Base-by-base conservation (phyloP, 1,139 yeast species). In the Yamadazyma sp. region DNA sequence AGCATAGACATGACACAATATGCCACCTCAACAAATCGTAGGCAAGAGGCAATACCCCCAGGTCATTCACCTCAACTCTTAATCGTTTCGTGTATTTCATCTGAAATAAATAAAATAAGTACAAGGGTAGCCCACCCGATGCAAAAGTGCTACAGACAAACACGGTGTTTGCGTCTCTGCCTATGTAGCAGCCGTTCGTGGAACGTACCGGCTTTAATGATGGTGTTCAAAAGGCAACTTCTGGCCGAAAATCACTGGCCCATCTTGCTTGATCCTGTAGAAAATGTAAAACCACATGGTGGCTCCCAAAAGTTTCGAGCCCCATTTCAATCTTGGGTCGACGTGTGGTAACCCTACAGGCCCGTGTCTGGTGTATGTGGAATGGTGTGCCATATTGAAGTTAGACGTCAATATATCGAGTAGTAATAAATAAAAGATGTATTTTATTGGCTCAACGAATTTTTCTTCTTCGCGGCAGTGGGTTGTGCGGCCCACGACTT, bases 271-370 rank as follows among this genome's bases (percentile, higher is more conserved):
- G 36, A 85, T 69, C 61, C 95, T 72, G 74, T 84, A 85, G 60
- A 86, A 75, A 48, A 86, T 77, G 83, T 87, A 86, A 62, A 85
- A 86, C 89, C 92, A 85, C 91, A 85, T 83, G 46, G 88, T 76
- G 34, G 91, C 94, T 7, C 95, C 94, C 39, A 86, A 72, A 29
- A 74, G 59, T 56, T 82, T 81, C 37, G 87, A 75, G 20, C 81
- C 72, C 69, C 80, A 75, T 47, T 75, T 71, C 55, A 82, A 74
- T 41, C 71, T 61, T 15, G 74, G 69, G 41, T 77, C 77, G 27
- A 75, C 79, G 46, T 77, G 78, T 16, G 84, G 83, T 38, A 63
- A 60, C 22, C 80, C 73, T 7, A 73, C 77, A 24, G 75, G 68
- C 5, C 76, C 79, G 55, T 76, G 82, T 54, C 80, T 79, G 39